These are phyloP conservation scores for Coemansia aciculifera DNA, from an alignment of 192 early-diverging fungal genomes.

Conservation along the genomic window DNA sequence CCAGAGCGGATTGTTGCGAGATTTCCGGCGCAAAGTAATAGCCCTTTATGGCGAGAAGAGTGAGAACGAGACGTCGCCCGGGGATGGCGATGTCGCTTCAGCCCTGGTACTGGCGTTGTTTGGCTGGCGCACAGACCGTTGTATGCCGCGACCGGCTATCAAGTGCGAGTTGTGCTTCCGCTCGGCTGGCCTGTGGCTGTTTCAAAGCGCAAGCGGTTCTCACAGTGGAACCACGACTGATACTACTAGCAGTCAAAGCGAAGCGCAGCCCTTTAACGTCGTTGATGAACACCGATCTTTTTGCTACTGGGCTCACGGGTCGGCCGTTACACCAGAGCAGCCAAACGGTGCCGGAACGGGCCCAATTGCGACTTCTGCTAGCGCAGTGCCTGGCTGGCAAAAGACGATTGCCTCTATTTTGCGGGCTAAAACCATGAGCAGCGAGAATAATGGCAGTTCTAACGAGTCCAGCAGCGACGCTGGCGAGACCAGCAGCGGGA, in stretches of 20 bases:
- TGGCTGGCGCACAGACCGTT: slow-evolving; percentile 41
- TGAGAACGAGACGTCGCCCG: not conserved
- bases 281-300: slow-evolving; percentile 49
- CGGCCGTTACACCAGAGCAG: not conserved
- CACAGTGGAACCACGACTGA: not conserved
- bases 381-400: slow-evolving; percentile 43
- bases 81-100: slow-evolving; percentile 9
- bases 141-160: slow-evolving; percentile 26
- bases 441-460: slow-evolving; percentile 11
- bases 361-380: not conserved
- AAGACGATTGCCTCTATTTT: slow-evolving; percentile 43
- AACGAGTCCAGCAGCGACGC: slow-evolving; percentile 5
- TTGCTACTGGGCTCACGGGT: slow-evolving; percentile 53
- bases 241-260: not conserved
- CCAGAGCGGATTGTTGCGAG: slow-evolving; percentile 32
- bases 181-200: slow-evolving; percentile 47
- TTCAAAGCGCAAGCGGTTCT: slow-evolving; percentile 12
- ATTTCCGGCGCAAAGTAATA: slow-evolving; percentile 13
- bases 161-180: slow-evolving; percentile 49
- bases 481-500: not conserved
- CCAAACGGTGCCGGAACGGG: not conserved
- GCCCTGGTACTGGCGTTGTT: slow-evolving; percentile 42
- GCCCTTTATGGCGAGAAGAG: not conserved
- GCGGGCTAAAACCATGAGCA: slow-evolving; percentile 34
- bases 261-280: slow-evolving; percentile 23